Percentiles rank a stretch among this genome's conserved stretches.
Conservation (phyloP, 495 filamentous ascomycete genomes). For the Thermochaetoides thermophila region DNA sequence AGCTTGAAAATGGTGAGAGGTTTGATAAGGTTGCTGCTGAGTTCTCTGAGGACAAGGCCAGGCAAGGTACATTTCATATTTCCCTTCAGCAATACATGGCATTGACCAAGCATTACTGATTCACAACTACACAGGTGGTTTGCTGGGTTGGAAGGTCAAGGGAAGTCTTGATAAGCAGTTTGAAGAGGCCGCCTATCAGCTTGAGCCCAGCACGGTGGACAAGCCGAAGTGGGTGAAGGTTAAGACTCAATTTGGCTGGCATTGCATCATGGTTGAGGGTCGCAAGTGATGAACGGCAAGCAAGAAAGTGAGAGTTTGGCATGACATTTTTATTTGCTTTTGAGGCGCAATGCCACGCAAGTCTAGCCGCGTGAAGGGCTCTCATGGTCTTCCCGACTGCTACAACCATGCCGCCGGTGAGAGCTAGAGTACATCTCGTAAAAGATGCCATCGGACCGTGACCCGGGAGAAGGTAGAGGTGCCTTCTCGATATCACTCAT, state of each 20-base stretch:
- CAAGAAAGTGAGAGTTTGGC: background rate
- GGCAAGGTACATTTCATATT: conserved; percentile 41
- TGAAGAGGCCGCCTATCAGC: conserved; percentile 65
- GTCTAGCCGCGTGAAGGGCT: conserved; percentile 12
- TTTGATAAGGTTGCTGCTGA: conserved; percentile 83
- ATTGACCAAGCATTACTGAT: conserved; percentile 4
- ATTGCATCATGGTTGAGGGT: conserved; percentile 72
- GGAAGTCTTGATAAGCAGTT: conserved; percentile 61
- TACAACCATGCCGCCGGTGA: conserved; percentile 20
- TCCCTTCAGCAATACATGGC: background rate
- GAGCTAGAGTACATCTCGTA: conserved; percentile 22
- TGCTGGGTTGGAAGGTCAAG: conserved; percentile 70
- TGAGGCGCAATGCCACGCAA: conserved; percentile 25
- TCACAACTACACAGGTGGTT: conserved; percentile 43
- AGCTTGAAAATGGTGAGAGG: conserved; percentile 59
- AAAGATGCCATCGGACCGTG: conserved; percentile 1
- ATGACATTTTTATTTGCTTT: conserved; percentile 8
- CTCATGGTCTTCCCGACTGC: conserved; percentile 12
- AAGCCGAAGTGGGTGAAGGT: conserved; percentile 65
- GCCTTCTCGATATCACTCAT: conserved; percentile 7
- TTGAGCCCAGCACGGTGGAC: conserved; percentile 61
- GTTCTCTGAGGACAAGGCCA: conserved; percentile 81
- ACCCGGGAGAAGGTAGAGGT: conserved; percentile 8
- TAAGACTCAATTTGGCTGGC: conserved; percentile 81
- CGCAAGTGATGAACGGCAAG: conserved; percentile 9